A percentile compares a stretch with the other conserved stretches of the same genome.
These are phyloP conservation scores for Catunica adiposa DNA, from an alignment of 2,329 filamentous ascomycete genomes.

Conservation along the genomic window DNA sequence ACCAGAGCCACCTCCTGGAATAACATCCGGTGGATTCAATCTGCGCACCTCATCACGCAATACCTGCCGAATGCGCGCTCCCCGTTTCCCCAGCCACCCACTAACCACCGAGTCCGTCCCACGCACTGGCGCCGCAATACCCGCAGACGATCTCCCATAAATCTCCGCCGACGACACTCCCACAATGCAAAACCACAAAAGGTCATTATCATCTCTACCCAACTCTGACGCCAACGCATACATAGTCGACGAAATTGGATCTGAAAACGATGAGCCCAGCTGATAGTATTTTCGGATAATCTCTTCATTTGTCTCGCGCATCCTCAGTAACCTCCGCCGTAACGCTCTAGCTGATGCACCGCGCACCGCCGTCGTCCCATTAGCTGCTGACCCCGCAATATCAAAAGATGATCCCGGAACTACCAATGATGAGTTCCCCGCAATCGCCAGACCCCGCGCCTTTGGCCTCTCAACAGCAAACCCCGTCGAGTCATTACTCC, in stretches of 20 bases:
- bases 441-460: slow-evolving; percentile 42
- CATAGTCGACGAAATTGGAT: slow-evolving; percentile 85
- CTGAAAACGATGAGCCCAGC: slow-evolving; percentile 76
- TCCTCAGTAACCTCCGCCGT: slow-evolving; percentile 53
- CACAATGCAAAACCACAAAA: slow-evolving; percentile 88
- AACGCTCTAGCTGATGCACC: slow-evolving; percentile 49
- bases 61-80: slow-evolving; percentile 68
- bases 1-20: slow-evolving; percentile 17
- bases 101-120: slow-evolving; percentile 40
- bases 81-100: slow-evolving; percentile 69
- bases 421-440: slow-evolving; percentile 27
- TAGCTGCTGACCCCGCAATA: background rate
- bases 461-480: slow-evolving; percentile 42
- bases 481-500: slow-evolving; percentile 69
- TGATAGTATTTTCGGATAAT: slow-evolving; percentile 71
- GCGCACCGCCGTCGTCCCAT: background rate
- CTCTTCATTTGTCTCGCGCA: slow-evolving; percentile 61
- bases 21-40: slow-evolving; percentile 63
- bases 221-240: slow-evolving; percentile 91
- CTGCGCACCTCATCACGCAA: slow-evolving; percentile 86
- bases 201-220: slow-evolving; percentile 88
- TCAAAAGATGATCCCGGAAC: slow-evolving; percentile 15
- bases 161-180: slow-evolving; percentile 89
- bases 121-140: slow-evolving; percentile 47
- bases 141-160: slow-evolving; percentile 71